A percentile compares a stretch with the other conserved stretches of the same genome.
Conservation (phyloP, 805 yeast species). For the Saccharomycopsis vini region DNA sequence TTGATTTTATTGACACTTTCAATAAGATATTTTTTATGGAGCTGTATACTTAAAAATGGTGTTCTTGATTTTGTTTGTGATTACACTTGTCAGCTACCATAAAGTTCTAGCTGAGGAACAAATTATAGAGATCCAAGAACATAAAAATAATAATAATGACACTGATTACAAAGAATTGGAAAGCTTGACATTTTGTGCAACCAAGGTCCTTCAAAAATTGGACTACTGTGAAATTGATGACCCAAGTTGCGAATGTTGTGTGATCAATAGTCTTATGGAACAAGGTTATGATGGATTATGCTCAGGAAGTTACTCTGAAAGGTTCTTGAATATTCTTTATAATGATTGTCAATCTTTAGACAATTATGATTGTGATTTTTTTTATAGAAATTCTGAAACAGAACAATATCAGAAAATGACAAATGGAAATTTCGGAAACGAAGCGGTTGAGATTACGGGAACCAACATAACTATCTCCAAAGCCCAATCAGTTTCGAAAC, state of each 20-base stretch:
- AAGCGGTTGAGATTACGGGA: not conserved
- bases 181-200: slow-evolving; percentile 36
- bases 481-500: not conserved
- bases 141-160: too few relatives aligned
- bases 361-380: slow-evolving; percentile 43
- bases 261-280: slow-evolving; percentile 38
- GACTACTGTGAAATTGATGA: slow-evolving; percentile 46
- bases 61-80: too few relatives aligned
- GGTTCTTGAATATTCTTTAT: slow-evolving; percentile 36
- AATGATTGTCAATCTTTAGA: slow-evolving; percentile 38
- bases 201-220: slow-evolving; percentile 36
- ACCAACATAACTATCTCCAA: not conserved
- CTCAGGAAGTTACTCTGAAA: slow-evolving; percentile 38
- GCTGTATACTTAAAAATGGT: too few relatives aligned
- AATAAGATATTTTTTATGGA: too few relatives aligned
- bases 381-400: slow-evolving; percentile 38
- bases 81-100: too few relatives aligned
- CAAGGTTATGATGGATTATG: slow-evolving; percentile 42
- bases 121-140: too few relatives aligned
- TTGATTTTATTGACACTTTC: too few relatives aligned
- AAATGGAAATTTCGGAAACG: not conserved
- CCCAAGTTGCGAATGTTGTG: slow-evolving; percentile 49
- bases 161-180: too few relatives aligned
- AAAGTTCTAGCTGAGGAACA: too few relatives aligned
- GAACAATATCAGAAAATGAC: not conserved